Evolutionary conservation across 2,329 filamentous ascomycete species (phyloP).

Genomic region (Colletotrichum liriopes): DNA sequence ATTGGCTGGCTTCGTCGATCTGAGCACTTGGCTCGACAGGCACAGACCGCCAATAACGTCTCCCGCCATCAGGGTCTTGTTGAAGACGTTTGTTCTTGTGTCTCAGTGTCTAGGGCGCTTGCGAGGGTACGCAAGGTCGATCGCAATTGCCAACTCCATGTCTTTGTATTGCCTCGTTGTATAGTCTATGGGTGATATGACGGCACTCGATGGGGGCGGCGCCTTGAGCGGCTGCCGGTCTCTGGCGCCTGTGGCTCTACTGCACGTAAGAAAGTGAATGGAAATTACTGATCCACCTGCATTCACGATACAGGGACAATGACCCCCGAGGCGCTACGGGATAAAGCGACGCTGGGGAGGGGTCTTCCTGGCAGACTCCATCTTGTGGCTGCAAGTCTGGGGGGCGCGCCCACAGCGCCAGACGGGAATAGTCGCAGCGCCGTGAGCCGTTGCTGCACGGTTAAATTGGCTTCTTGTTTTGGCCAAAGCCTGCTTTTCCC

Average conservation of each 20-base stretch:
- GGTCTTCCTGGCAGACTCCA: conserved; percentile 11
- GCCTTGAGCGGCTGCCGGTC: conserved; percentile 24
- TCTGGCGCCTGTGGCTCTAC: conserved; percentile 25
- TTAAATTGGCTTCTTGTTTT: conserved; percentile 34
- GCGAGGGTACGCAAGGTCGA: conserved; percentile 7
- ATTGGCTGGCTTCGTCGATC: conserved; percentile 32
- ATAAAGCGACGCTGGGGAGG: conserved; percentile 32
- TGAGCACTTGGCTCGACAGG: conserved; percentile 32
- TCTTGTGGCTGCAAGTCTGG: conserved; percentile 13
- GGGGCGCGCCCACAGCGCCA: conserved; percentile 7
- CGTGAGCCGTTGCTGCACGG: conserved; percentile 13
- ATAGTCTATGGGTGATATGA: not conserved
- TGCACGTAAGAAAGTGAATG: conserved; percentile 18
- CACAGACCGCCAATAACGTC: conserved; percentile 18
- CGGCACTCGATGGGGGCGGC: conserved; percentile 2
- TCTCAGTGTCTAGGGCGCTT: conserved; percentile 5
- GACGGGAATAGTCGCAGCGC: conserved; percentile 18
- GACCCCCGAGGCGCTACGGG: conserved; percentile 31
- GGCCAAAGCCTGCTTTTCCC: not conserved
- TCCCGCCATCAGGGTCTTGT: conserved; percentile 11
- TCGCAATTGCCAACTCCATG: conserved; percentile 22
- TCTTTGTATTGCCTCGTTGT: not conserved
- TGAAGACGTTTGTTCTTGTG: conserved; percentile 10
- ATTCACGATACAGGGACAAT: conserved; percentile 19
- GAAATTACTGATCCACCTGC: conserved; percentile 35